phyloP scores from a whole-genome alignment of 2,329 filamentous ascomycete genomes.

The Colletotrichum sp. region DNA sequence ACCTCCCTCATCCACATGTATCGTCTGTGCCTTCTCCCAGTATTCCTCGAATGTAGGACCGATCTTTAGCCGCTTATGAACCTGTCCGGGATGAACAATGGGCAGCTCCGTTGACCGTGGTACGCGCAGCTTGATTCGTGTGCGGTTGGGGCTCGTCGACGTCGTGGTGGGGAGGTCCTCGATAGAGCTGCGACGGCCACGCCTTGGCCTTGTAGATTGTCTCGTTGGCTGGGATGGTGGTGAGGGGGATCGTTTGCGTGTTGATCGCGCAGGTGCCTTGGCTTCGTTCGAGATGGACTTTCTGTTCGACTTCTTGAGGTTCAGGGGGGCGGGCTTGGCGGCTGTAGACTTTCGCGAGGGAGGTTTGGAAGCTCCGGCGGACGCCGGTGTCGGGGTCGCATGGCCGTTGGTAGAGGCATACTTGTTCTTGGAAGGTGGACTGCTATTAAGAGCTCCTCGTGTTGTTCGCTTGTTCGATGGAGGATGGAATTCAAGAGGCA shows the following conservation, averaged over 20 bases:
- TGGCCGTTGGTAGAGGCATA: conserved; percentile 32
- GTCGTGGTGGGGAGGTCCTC: conserved; percentile 19
- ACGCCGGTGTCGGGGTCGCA: conserved; percentile 28
- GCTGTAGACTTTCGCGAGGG: conserved; percentile 26
- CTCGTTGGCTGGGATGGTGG: conserved; percentile 42
- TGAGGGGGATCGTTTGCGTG: conserved; percentile 46
- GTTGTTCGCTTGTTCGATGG: conserved; percentile 57
- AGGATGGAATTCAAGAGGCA: conserved; percentile 59
- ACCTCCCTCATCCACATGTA: conserved; percentile 65
- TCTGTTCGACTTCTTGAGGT: conserved; percentile 31
- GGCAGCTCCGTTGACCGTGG: conserved; percentile 55
- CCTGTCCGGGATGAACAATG: conserved; percentile 64
- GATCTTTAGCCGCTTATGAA: conserved; percentile 57
- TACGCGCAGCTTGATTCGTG: conserved; percentile 56
- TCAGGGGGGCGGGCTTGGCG: conserved; percentile 10
- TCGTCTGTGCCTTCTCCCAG: conserved; percentile 52
- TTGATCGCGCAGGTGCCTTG: conserved; percentile 34
- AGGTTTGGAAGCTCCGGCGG: conserved; percentile 31
- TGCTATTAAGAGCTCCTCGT: conserved; percentile 43
- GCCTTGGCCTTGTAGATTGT: conserved; percentile 47
- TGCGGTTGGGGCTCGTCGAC: conserved; percentile 30
- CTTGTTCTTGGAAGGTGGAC: conserved; percentile 36
- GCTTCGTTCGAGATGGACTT: conserved; percentile 35
- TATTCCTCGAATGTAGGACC: conserved; percentile 64
- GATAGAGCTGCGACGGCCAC: conserved; percentile 45